These are phyloP conservation scores for Penicillium lividum DNA, from an alignment of 495 filamentous ascomycete species.

Conservation along the genomic window DNA sequence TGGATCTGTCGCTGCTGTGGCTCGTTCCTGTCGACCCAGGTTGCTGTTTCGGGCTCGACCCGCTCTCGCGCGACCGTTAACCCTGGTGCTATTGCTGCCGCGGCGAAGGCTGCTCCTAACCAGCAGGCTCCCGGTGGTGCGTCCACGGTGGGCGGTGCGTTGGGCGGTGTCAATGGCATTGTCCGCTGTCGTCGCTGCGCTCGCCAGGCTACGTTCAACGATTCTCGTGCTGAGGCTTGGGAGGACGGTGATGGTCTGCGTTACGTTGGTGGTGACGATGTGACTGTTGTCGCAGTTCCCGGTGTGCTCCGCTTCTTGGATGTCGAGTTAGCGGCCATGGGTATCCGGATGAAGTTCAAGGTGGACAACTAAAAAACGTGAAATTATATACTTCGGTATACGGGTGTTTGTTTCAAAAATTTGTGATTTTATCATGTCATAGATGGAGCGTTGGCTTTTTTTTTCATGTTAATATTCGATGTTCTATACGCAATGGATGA, in stretches of 20 bases:
- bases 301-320: conserved; percentile 91
- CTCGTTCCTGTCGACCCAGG: conserved; percentile 80
- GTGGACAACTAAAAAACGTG: conserved; percentile 50
- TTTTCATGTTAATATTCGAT: conserved; percentile 25
- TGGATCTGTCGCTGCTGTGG: conserved; percentile 90
- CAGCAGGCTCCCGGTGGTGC: conserved; percentile 24
- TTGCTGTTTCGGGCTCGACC: conserved; percentile 54
- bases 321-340: conserved; percentile 93
- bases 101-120: conserved; percentile 36
- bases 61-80: conserved; percentile 29
- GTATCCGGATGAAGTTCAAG: conserved; percentile 85
- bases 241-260: conserved; percentile 82
- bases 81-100: conserved; percentile 34
- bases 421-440: conserved; percentile 32
- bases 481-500: conserved; percentile 19
- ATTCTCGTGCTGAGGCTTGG: conserved; percentile 74
- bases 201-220: conserved; percentile 59
- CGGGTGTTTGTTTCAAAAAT: conserved; percentile 21
- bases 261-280: conserved; percentile 86
- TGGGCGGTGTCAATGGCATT: conserved; percentile 58
- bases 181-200: conserved; percentile 88
- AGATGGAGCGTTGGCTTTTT: conserved; percentile 29
- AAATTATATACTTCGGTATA: background rate
- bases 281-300: conserved; percentile 87
- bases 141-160: conserved; percentile 20